Conservation (phyloP, 1,139 yeast genomes). For the Komagataea norvegica region DNA sequence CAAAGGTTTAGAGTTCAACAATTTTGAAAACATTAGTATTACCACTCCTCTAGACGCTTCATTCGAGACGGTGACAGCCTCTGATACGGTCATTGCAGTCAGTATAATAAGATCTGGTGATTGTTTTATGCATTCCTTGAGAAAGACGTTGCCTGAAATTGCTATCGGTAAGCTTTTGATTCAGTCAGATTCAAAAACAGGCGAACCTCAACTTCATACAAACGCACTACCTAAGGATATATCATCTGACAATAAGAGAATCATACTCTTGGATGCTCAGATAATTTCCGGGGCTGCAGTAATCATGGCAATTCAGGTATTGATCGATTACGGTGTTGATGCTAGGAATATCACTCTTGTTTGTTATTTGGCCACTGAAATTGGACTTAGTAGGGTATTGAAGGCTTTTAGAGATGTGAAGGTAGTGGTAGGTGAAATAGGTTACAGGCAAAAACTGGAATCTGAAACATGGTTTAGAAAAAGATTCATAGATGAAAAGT, state of each 20-base stretch:
- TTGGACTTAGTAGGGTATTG: conserved; percentile 70
- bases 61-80: conserved; percentile 38
- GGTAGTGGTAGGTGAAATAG: conserved; percentile 66
- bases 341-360: conserved; percentile 63
- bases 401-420: conserved; percentile 68
- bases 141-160: conserved; percentile 71
- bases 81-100: conserved; percentile 60
- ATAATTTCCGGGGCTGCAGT: conserved; percentile 90
- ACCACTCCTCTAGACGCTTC: conserved; percentile 42
- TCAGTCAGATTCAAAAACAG: conserved; percentile 82
- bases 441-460: conserved; percentile 31
- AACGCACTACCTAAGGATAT: conserved; percentile 50
- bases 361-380: conserved; percentile 71
- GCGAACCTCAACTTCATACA: conserved; percentile 88
- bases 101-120: conserved; percentile 89
- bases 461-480: conserved; percentile 46
- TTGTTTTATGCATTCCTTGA: conserved; percentile 75
- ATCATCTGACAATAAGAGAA: conserved; percentile 35
- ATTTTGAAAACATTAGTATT: conserved; percentile 28
- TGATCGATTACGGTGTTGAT: conserved; percentile 74
- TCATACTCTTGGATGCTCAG: conserved; percentile 80
- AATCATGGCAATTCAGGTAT: conserved; percentile 88
- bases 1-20: conserved; percentile 52
- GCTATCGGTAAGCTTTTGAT: conserved; percentile 78
- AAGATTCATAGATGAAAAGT: conserved; percentile 70